Base-by-base conservation (phyloP, 805 yeast species). In the Clavispora santaluciae region DNA sequence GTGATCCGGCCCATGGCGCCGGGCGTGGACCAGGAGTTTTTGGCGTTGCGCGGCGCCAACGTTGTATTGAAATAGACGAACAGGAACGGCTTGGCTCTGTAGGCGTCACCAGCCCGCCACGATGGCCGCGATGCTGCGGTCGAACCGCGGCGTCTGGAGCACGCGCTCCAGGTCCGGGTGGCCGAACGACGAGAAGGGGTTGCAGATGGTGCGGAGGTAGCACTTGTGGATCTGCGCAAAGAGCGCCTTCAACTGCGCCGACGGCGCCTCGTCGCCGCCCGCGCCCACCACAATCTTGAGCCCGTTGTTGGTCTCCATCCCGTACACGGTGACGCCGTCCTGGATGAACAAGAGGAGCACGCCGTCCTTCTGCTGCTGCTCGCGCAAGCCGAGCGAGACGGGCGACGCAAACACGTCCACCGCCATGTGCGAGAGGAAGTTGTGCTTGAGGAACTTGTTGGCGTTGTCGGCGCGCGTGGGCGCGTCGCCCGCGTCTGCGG, bases 21-120 rank as follows among this genome's bases (percentile, higher is more conserved):
- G 3, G 96, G 96, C 18, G 84, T 85, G 22, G 97, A 91, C 62
- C 98, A 91, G 64, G 95, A 89, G 61, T 91, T 89, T 59, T 69
- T 91, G 56, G 85, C 85, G 49, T 68, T 91, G 45, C 74, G 98
- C 52, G 87, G 86, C 39, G 98, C 96, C 29, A 86, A 91, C 58
- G 88, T 90, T 13, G 78, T 91, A 7, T 70, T 90, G 59, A 81
- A 85, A 58, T 69, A 48, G 39, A 12, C 10, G 18, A 22, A 33
- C 16, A 28, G 31, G 11, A 28, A 28, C 10, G 31, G 20, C n/a
- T n/a, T n/a, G n/a, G n/a, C n/a, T n/a, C n/a, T n/a, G n/a, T n/a
- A n/a, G n/a, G n/a, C n/a, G n/a, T n/a, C 54, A 54, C 65, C 65
- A 65, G 10, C 30, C 40, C 5, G 29, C 37, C 22, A 68, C 68